Evolutionary conservation across 345 rosid genomes (phyloP), one percentile per base, ranked within the genome.

Genomic region (Arabidopsis suecica): DNA sequence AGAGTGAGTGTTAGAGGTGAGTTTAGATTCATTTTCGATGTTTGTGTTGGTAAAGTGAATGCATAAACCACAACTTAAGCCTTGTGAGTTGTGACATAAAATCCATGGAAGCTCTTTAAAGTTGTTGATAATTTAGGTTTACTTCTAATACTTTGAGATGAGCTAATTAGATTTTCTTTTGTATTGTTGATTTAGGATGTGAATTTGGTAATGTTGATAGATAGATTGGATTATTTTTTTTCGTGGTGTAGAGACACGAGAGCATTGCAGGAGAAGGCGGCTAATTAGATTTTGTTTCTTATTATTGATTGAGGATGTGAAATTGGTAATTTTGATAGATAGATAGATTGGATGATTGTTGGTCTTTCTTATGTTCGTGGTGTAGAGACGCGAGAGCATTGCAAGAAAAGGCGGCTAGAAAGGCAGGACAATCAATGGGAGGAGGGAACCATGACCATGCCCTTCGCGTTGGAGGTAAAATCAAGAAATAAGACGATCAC

Each of bases 361-460:
- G 45, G 11, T 20, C 9, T 25, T 53, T 53, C 0, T 28, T 36
- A 5, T 23, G 13, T 3, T 1, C 3, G 13, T 50, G 55, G 34
- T 34, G 59, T 76, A 91, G 93, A 58, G 97, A 89, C 61, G 96
- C 93, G 0, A 89, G 84, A 78, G 96, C 97, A 0, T 71, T 91
- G 82, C 96, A 89, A 70, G 93, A 91, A 72, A 89, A 91, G 81
- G 44, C 84, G 0, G 97, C 93, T 2, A 88, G 83, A 86, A 89
- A 91, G 84, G 91, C 91, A 14, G 91, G 68, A 7, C 92, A 86
- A 78, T 74, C 81, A 1, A 78, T 81, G 10, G 78, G 75, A 2
- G 85, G 82, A 45, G 87, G 86, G 60, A 79, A 75, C 54, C 83
- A 68, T 60, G 75, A 74, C 0, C 79, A 72, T 7, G 80, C 20